A percentile compares a stretch with the other conserved stretches of the same genome.
Evolutionary conservation across 208 protist species (phyloP).

Genomic region (Acanthamoeba quina): DNA sequence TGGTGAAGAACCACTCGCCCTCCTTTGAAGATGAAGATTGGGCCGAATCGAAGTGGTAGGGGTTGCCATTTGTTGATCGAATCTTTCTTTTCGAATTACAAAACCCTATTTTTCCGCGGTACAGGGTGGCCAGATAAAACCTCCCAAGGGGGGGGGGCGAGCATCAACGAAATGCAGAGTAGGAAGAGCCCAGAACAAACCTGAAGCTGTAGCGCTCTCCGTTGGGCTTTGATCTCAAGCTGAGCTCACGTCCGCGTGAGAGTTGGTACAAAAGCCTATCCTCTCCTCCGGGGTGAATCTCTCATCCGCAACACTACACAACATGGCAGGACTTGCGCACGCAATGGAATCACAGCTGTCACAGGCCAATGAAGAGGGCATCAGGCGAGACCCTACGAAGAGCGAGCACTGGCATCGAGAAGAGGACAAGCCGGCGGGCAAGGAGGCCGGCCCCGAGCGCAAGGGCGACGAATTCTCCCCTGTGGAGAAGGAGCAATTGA

Average conservation of each 20-base stretch:
- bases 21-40: background rate
- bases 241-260: too few species aligned
- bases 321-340: constrained; percentile 34
- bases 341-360: background rate
- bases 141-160: too few species aligned
- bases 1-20: background rate
- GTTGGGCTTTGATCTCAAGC: too few species aligned
- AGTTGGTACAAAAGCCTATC: background rate
- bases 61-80: background rate
- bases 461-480: background rate
- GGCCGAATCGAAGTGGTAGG: background rate
- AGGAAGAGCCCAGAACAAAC: too few species aligned
- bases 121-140: background rate
- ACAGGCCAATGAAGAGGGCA: background rate
- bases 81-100: too few species aligned
- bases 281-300: too few species aligned
- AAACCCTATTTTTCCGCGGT: background rate
- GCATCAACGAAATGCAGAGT: too few species aligned
- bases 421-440: background rate
- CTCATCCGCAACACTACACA: background rate
- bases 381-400: background rate
- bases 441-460: background rate
- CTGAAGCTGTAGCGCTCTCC: too few species aligned
- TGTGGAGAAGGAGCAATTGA: background rate
- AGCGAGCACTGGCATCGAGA: background rate